These are phyloP conservation scores for Byssoonygena ceratinophila DNA, from an alignment of 2,329 filamentous ascomycete species.

Conservation along the genomic window DNA sequence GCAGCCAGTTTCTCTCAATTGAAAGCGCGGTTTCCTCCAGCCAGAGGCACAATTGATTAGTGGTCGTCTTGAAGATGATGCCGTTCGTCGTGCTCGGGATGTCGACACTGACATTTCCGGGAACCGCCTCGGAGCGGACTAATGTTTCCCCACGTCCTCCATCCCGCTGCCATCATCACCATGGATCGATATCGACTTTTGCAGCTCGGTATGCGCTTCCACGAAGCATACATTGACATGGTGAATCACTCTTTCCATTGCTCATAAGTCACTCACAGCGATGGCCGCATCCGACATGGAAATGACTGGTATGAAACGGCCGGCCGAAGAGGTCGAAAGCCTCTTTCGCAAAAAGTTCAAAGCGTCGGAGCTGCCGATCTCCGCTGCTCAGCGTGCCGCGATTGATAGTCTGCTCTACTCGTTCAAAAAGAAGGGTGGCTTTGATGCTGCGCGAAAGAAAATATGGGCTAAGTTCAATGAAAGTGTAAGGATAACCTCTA, in stretches of 20 bases:
- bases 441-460: slow-evolving; percentile 51
- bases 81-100: background rate
- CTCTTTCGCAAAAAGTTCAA: slow-evolving; percentile 44
- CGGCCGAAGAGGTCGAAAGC: slow-evolving; percentile 22
- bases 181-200: background rate
- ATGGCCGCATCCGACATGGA: slow-evolving; percentile 28
- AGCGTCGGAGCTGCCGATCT: slow-evolving; percentile 51
- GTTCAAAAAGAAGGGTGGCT: slow-evolving; percentile 58
- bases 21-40: background rate
- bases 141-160: background rate
- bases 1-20: background rate
- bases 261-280: background rate
- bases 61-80: background rate
- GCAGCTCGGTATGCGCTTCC: background rate
- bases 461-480: slow-evolving; percentile 50
- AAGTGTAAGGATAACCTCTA: slow-evolving; percentile 35
- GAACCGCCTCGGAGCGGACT: background rate
- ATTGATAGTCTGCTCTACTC: slow-evolving; percentile 53
- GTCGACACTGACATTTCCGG: background rate
- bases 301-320: slow-evolving; percentile 23
- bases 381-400: slow-evolving; percentile 46
- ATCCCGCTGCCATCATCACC: background rate
- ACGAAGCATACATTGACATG: background rate
- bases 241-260: background rate
- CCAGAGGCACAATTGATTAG: background rate